A percentile compares a stretch with the other conserved stretches of the same genome.
phyloP scores from a whole-genome alignment of 148 eudicot species.

The Polygonum aviculare region DNA sequence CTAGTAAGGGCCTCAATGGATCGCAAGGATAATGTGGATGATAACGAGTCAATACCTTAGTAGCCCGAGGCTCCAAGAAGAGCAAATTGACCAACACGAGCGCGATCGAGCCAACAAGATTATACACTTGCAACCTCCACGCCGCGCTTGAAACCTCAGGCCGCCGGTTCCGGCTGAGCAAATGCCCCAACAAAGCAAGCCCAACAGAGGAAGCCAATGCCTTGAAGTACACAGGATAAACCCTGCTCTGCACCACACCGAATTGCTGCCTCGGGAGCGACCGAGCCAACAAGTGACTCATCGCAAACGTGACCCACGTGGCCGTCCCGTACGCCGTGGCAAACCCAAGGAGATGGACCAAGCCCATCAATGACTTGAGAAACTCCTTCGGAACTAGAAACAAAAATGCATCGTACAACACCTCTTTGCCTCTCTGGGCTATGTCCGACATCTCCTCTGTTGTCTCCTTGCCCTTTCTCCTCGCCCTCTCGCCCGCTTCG shows the following conservation, averaged over 20 bases:
- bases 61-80: slow-evolving; percentile 74
- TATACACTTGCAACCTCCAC: slow-evolving; percentile 35
- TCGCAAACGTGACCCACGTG: slow-evolving; percentile 75
- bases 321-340: slow-evolving; percentile 60
- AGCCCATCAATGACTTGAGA: slow-evolving; percentile 17
- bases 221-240: slow-evolving; percentile 75
- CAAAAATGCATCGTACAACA: slow-evolving; percentile 15
- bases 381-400: slow-evolving; percentile 20
- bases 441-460: slow-evolving; percentile 29
- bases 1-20: too few relatives aligned
- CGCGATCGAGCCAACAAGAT: slow-evolving; percentile 32
- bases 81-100: slow-evolving; percentile 50
- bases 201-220: slow-evolving; percentile 52
- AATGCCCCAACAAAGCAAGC: slow-evolving; percentile 49
- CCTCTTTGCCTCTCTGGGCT: slow-evolving; percentile 21
- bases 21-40: too few relatives aligned
- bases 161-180: slow-evolving; percentile 22
- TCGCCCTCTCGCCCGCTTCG: not conserved
- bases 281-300: slow-evolving; percentile 58
- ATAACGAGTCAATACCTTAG: slow-evolving; percentile 34
- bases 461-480: slow-evolving; percentile 20
- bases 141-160: not conserved
- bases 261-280: slow-evolving; percentile 65
- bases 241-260: slow-evolving; percentile 73
- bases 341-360: slow-evolving; percentile 49